Evolutionary conservation across 345 rosid genomes (phyloP).

Genomic region (Salix purpurea): DNA sequence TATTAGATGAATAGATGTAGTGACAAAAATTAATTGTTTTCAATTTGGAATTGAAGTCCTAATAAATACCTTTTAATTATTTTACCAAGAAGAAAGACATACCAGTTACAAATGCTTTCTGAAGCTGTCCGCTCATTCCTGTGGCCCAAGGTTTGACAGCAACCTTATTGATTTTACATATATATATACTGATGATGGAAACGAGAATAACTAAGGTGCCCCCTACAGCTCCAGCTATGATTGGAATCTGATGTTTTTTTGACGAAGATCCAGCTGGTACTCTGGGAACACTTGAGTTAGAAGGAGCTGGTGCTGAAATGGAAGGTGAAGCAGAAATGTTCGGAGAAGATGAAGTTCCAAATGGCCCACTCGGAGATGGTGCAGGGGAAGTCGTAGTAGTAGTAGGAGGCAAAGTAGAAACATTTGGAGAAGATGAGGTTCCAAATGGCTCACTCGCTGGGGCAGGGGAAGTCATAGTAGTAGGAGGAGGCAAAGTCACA

Average conservation of each 20-base stretch:
- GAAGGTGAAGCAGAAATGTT: constrained; percentile 18
- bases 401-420: not conserved
- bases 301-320: constrained; percentile 21
- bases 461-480: not conserved
- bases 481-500: not conserved
- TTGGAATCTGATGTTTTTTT: constrained; percentile 19
- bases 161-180: constrained; percentile 52
- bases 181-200: constrained; percentile 34
- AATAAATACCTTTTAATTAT: not conserved
- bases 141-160: constrained; percentile 85
- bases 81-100: not conserved
- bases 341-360: constrained; percentile 17
- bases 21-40: not conserved
- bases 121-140: constrained; percentile 90
- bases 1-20: not conserved
- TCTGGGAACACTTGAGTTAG: constrained; percentile 23
- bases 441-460: not conserved
- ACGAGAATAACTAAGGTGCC: constrained; percentile 37
- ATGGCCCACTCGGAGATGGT: not conserved
- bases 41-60: not conserved
- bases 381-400: not conserved
- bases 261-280: constrained; percentile 8
- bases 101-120: constrained; percentile 77
- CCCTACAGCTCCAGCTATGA: constrained; percentile 42
- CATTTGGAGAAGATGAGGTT: constrained; percentile 21